Percentiles rank a stretch among this genome's conserved stretches.
These are phyloP conservation scores for Ruellia speciosa DNA, from an alignment of 305 asterid genomes.

Conservation along the genomic window DNA sequence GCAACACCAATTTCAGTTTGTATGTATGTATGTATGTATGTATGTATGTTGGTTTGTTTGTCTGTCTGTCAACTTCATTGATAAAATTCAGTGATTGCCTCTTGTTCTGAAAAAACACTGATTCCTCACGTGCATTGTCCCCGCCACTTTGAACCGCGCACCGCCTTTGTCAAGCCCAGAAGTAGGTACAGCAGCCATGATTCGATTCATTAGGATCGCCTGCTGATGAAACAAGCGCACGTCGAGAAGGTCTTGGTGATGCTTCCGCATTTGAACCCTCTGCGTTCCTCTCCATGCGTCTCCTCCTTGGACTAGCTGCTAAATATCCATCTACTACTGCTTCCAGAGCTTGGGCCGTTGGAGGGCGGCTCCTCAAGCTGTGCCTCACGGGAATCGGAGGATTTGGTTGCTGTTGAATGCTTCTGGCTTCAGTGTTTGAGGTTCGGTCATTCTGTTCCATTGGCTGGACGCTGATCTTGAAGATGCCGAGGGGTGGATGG, in stretches of 20 bases:
- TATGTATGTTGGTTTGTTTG: too few relatives aligned
- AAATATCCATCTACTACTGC: slow-evolving; percentile 55
- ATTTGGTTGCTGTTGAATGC: slow-evolving; percentile 26
- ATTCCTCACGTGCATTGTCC: too few relatives aligned
- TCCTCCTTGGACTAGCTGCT: slow-evolving; percentile 20
- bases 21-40: too few relatives aligned
- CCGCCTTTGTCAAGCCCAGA: too few relatives aligned
- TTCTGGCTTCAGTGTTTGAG: neutral
- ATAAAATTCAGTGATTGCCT: too few relatives aligned
- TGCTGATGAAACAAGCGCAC: slow-evolving; percentile 18
- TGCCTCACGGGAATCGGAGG: slow-evolving; percentile 34
- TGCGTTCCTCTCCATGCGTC: slow-evolving; percentile 22
- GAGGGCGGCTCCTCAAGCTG: slow-evolving; percentile 41
- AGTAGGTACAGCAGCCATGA: too few relatives aligned
- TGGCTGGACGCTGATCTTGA: neutral
- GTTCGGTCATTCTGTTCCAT: neutral
- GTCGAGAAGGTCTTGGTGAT: slow-evolving; percentile 24
- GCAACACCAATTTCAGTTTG: too few relatives aligned
- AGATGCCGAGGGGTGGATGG: slow-evolving; percentile 2
- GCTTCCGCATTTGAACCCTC: slow-evolving; percentile 19
- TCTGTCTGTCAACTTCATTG: too few relatives aligned
- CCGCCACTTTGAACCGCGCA: too few relatives aligned
- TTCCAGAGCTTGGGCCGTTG: slow-evolving; percentile 50
- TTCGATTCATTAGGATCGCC: too few relatives aligned
- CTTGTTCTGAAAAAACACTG: too few relatives aligned